phyloP scores from a whole-genome alignment of 169 alveolate genomes.

The Eimeria acervulina region DNA sequence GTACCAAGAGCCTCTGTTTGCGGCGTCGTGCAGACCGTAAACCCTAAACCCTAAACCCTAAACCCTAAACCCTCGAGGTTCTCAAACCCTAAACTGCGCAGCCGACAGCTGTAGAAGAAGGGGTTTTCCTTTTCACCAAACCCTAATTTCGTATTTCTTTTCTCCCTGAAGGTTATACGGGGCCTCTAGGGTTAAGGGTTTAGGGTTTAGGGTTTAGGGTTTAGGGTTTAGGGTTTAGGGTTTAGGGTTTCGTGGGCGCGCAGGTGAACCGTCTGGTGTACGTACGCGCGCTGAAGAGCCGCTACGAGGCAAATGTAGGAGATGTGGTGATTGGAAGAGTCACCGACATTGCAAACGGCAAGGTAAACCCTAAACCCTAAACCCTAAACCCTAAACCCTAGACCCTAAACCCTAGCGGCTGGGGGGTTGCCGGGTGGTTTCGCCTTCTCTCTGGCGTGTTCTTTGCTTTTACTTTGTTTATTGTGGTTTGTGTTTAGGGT shows the following conservation, averaged over 20 bases:
- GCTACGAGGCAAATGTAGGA: constrained; percentile 87
- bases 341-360: constrained; percentile 81
- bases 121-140: not conserved
- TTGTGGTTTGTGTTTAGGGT: no score
- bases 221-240: constrained; percentile 20
- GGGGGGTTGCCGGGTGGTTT: no score
- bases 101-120: not conserved
- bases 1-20: constrained; percentile 16
- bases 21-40: constrained; percentile 22
- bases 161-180: not conserved
- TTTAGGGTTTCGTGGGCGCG: not conserved
- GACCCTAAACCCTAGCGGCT: no score
- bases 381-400: constrained; percentile 7
- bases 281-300: constrained; percentile 85
- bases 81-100: not conserved
- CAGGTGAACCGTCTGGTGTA: constrained; percentile 86
- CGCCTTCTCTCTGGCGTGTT: not conserved
- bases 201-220: not conserved
- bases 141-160: not conserved
- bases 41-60: constrained; percentile 29
- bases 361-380: constrained; percentile 61
- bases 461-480: not conserved
- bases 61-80: not conserved
- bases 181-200: not conserved
- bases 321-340: constrained; percentile 89